Conservation (phyloP, 345 rosid genomes). For the Hypericum perforatum region DNA sequence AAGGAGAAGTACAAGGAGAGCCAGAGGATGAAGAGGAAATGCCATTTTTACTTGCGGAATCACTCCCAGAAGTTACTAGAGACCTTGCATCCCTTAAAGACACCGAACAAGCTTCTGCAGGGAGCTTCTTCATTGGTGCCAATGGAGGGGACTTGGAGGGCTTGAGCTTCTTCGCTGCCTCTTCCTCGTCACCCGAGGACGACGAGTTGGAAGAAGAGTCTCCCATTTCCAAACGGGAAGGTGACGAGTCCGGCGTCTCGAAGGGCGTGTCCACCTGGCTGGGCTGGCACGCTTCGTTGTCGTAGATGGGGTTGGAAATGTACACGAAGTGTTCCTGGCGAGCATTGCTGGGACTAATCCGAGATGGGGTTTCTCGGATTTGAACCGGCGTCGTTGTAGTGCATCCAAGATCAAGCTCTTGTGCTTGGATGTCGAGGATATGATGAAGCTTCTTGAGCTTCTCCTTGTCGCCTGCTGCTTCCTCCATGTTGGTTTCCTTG, state of each 20-base stretch:
- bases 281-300: slow-evolving; percentile 25
- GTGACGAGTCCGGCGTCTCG: slow-evolving; percentile 77
- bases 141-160: neutral
- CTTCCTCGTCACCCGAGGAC: neutral
- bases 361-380: slow-evolving; percentile 21
- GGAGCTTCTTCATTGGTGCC: slow-evolving; percentile 1
- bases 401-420: slow-evolving; percentile 22
- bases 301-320: slow-evolving; percentile 81
- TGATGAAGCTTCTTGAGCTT: slow-evolving; percentile 13
- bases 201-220: slow-evolving; percentile 17
- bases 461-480: slow-evolving; percentile 7
- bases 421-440: slow-evolving; percentile 16
- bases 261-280: slow-evolving; percentile 44
- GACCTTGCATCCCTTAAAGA: neutral
- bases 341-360: slow-evolving; percentile 1
- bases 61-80: neutral
- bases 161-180: neutral
- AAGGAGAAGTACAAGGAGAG: neutral
- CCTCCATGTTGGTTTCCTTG: slow-evolving; percentile 6
- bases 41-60: neutral
- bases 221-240: slow-evolving; percentile 45
- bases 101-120: neutral
- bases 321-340: slow-evolving; percentile 36
- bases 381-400: slow-evolving; percentile 20
- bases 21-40: slow-evolving; percentile 11